Evolutionary conservation across 192 early-diverging fungal genomes (phyloP), one percentile per base, ranked within the genome.

Genomic region (Dispira parvispora): DNA sequence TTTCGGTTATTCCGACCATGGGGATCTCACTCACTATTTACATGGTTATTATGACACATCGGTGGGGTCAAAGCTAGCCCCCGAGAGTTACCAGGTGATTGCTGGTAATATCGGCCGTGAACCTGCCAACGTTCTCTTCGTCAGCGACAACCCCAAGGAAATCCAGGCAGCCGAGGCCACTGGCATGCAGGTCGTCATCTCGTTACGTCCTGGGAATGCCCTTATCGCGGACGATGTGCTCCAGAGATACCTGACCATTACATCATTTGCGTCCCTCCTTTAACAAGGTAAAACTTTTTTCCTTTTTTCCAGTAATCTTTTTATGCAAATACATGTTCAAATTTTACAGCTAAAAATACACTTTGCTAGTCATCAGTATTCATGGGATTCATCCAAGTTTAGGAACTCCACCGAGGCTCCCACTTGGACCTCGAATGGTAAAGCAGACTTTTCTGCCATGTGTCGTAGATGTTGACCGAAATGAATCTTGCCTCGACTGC

Each of bases 121-220:
- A 11, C 65, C 86, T 0, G 63, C 64, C 4, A 38, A 61, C 0
- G 76, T 94, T 13, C 68, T 99, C 52, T 99, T 99, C 75, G 69
- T 97, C n/a, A 90, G 86, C 49, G 96, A 99, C 64, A 94, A 88
- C 66, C 77, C 90, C 62, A 76, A 84, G 28, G 93, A 96, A 76
- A 86, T 88, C 27, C 65, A 67, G 20, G 89, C 93, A 45, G 91
- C 91, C 26, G 64, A 84, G 54, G 28, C 68, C 45, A 88, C 85
- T 5, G 88, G 85, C 0, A 75, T 84, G 66, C 82, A 85, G 62
- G 75, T 80, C 0, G 75, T 83, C 23, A 73, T 93, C 26, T 80
- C 85, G 8, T 65, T 81, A 18, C 81, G 93, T 8, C 85, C 87
- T 1, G 90, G 89, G 14, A 96, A 94, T 62, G 68, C 81, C 3